phyloP scores from a whole-genome alignment of 2,329 filamentous ascomycete species.

The Lecanosticta acicola region DNA sequence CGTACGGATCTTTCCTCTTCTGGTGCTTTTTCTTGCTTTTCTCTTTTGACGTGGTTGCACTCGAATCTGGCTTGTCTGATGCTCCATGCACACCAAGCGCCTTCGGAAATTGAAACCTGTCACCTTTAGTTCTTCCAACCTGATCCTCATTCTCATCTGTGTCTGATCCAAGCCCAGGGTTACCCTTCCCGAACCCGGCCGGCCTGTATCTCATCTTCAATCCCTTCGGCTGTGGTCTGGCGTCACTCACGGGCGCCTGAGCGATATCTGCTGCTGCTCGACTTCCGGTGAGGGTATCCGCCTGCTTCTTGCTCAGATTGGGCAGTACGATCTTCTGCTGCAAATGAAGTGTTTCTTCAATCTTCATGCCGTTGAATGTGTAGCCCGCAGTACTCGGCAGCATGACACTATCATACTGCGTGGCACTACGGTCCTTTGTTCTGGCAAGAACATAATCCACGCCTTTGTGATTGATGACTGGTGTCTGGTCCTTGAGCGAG shows the following conservation, averaged over 20 bases:
- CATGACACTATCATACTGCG: conserved; percentile 19
- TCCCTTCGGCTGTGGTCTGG: conserved; percentile 61
- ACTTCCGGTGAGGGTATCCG: conserved; percentile 36
- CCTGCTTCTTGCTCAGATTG: conserved; percentile 37
- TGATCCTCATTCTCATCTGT: conserved; percentile 40
- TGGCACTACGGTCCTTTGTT: conserved; percentile 6
- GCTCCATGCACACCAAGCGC: conserved; percentile 27
- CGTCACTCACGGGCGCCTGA: conserved; percentile 46
- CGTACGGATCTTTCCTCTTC: conserved; percentile 28
- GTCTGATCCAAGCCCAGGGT: conserved; percentile 38
- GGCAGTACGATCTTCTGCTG: conserved; percentile 57
- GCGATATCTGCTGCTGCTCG: conserved; percentile 39
- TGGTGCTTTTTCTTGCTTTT: conserved; percentile 37
- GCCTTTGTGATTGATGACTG: conserved; percentile 58
- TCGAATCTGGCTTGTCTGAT: conserved; percentile 37
- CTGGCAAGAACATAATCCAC: conserved; percentile 48
- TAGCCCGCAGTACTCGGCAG: conserved; percentile 28
- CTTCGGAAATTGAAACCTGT: conserved; percentile 23
- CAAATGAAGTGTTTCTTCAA: conserved; percentile 60
- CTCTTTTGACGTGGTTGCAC: conserved; percentile 26
- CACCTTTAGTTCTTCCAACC: conserved; percentile 29
- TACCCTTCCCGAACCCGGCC: conserved; percentile 51
- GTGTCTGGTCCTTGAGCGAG: conserved; percentile 47
- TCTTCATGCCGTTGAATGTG: conserved; percentile 35
- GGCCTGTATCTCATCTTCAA: conserved; percentile 63